A percentile compares a stretch with the other conserved stretches of the same genome.
phyloP scores from a whole-genome alignment of 176 grass and related monocot genomes.

The Musa beccarii region DNA sequence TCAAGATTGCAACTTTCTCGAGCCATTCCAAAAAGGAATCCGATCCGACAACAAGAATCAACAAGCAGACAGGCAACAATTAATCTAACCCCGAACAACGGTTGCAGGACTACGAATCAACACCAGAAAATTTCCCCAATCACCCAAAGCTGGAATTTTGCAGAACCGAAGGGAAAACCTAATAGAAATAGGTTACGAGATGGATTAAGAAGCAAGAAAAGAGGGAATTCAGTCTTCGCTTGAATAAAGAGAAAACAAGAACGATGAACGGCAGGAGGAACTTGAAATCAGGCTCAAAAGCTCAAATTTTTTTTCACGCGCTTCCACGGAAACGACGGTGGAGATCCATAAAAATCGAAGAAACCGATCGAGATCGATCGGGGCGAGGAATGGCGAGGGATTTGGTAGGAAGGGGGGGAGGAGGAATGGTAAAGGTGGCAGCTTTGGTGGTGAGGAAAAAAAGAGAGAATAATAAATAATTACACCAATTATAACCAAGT shows the following conservation, averaged over 20 bases:
- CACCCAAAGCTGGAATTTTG: no score
- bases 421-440: not conserved
- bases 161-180: no score
- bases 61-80: not conserved
- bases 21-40: conserved; percentile 21
- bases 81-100: not conserved
- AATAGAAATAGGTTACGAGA: no score
- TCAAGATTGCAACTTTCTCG: conserved; percentile 43
- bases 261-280: no score
- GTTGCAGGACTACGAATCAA: no score
- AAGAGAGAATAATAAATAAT: not conserved
- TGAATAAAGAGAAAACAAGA: no score
- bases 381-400: not conserved
- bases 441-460: not conserved
- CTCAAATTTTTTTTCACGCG: no score
- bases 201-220: no score
- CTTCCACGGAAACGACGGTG: no score
- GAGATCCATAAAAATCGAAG: not conserved
- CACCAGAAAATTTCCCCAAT: no score
- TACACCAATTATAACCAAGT: not conserved
- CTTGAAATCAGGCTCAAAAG: no score
- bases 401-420: not conserved
- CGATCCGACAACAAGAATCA: not conserved
- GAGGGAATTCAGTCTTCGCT: no score
- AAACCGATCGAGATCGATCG: not conserved